These are phyloP conservation scores for Phytophthora fragariaefolia DNA, from an alignment of 352 stramenopile genomes.

Conservation along the genomic window DNA sequence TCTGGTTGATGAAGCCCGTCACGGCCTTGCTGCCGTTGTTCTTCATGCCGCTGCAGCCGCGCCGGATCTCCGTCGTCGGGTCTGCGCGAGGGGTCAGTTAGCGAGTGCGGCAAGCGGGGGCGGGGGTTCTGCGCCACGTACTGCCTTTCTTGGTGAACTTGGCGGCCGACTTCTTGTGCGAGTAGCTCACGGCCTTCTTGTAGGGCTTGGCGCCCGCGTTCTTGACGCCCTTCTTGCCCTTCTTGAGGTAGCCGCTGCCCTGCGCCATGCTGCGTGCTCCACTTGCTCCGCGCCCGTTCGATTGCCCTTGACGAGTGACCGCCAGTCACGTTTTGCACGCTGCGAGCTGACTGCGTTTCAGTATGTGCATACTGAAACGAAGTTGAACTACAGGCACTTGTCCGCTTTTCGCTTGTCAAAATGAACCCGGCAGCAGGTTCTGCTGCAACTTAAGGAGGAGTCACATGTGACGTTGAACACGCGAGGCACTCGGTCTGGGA, in stretches of 20 bases:
- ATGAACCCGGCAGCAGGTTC: no score
- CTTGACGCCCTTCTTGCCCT: conserved; percentile 77
- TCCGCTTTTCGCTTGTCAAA: no score
- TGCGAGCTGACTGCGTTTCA: neutral
- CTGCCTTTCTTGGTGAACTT: conserved; percentile 91
- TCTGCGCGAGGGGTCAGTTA: conserved; percentile 41
- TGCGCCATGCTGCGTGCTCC: no score
- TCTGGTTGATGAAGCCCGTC: conserved; percentile 87
- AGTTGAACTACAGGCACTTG: neutral
- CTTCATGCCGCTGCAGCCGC: conserved; percentile 76
- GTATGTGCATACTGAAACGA: neutral
- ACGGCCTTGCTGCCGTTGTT: conserved; percentile 76
- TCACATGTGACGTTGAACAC: neutral
- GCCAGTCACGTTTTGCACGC: neutral
- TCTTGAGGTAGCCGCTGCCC: conserved; percentile 84
- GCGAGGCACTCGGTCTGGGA: no score
- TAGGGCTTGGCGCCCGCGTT: conserved; percentile 69
- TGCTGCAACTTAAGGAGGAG: no score
- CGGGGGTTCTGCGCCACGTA: conserved; percentile 54
- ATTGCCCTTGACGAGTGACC: neutral
- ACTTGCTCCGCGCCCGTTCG: neutral
- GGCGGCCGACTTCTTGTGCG: conserved; percentile 79
- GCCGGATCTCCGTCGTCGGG: conserved; percentile 82
- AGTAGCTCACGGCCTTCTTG: conserved; percentile 78
- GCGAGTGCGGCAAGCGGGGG: neutral